Percentiles rank a stretch among this genome's conserved stretches.
These are phyloP conservation scores for Sonneratia caseolaris DNA, from an alignment of 345 rosid genomes.

Conservation along the genomic window DNA sequence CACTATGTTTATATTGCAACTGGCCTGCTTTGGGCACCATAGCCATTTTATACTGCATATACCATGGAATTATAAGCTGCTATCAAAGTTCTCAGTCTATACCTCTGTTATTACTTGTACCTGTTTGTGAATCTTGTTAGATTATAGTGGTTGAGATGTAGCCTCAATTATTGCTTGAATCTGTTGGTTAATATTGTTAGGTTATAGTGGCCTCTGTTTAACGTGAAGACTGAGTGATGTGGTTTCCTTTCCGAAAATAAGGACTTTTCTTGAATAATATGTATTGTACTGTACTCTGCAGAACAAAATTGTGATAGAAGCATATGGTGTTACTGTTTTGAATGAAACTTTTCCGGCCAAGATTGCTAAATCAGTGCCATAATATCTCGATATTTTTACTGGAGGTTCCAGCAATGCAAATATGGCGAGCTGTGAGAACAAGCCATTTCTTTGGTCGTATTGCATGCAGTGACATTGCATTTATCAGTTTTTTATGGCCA, in stretches of 20 bases:
- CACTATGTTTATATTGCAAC: not conserved
- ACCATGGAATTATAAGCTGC: not conserved
- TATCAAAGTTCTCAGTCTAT: not conserved
- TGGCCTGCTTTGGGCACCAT: not conserved
- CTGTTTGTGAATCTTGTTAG: not conserved
- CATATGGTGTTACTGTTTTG: not conserved
- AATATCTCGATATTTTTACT: not conserved
- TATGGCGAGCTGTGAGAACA: not conserved
- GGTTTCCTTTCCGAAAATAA: not conserved
- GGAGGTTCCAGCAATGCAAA: not conserved
- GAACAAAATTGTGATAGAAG: not conserved
- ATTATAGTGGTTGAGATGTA: not conserved
- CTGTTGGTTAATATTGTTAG: not conserved
- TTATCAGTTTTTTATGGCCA: not conserved
- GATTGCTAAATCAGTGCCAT: not conserved
- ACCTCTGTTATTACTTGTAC: not conserved
- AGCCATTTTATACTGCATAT: not conserved
- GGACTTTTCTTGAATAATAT: not conserved
- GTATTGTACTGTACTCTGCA: not conserved
- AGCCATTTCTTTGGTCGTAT: not conserved
- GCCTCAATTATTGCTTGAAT: not conserved
- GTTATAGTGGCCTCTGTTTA: not conserved
- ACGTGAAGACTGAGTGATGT: not conserved
- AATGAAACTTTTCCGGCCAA: not conserved
- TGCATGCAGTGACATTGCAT: not conserved